Conservation (phyloP, 805 yeast species). For the Yarrowia bubula region DNA sequence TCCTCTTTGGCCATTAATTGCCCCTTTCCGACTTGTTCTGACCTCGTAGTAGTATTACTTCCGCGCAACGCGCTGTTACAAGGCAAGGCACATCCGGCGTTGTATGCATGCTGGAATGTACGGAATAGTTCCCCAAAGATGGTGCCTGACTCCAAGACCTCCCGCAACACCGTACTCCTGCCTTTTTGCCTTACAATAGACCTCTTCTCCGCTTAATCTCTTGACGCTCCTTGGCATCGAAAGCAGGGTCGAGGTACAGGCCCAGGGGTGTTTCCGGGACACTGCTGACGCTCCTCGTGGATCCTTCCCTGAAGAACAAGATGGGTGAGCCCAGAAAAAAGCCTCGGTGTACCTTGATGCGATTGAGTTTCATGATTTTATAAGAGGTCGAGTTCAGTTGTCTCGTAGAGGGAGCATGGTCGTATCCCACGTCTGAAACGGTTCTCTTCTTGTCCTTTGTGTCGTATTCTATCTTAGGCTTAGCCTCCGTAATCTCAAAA, state of each 20-base stretch:
- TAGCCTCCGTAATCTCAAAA: background rate
- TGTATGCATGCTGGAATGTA: too few relatives aligned
- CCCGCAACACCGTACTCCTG: background rate
- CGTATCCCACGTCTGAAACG: too few relatives aligned
- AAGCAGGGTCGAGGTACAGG: slow-evolving; percentile 19
- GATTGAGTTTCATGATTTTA: background rate
- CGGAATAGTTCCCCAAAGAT: background rate
- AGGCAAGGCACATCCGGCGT: too few relatives aligned
- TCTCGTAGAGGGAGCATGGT: too few relatives aligned
- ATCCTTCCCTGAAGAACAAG: background rate
- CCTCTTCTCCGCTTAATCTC: background rate
- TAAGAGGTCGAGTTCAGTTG: too few relatives aligned
- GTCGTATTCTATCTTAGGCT: background rate
- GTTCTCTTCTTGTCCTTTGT: background rate
- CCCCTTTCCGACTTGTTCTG: too few relatives aligned
- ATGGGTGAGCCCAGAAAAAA: background rate
- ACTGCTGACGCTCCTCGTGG: background rate
- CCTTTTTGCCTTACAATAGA: background rate
- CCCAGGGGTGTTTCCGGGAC: background rate
- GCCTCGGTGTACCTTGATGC: background rate
- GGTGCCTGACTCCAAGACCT: background rate
- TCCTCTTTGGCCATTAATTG: too few relatives aligned
- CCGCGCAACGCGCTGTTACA: too few relatives aligned
- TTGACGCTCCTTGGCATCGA: background rate
- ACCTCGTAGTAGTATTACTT: too few relatives aligned